Evolutionary conservation across 768 basidiomycete species (phyloP).

Genomic region (Suillus bovinus): DNA sequence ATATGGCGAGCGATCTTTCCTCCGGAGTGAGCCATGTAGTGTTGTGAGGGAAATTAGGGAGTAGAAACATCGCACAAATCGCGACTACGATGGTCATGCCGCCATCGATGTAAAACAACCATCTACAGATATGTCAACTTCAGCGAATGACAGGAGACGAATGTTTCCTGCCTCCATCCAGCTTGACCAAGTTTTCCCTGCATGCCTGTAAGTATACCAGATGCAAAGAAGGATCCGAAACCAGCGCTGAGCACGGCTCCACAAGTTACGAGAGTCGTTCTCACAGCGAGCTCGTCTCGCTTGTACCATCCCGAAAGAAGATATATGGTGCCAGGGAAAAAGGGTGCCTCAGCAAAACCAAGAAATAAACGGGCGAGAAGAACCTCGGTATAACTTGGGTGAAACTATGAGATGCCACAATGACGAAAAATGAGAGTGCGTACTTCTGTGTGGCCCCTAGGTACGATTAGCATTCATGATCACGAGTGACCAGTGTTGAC

Average conservation of each 20-base stretch:
- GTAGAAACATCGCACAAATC: constrained; percentile 52
- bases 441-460: constrained; percentile 37
- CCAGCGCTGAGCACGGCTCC: constrained; percentile 75
- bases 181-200: constrained; percentile 61
- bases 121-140: constrained; percentile 35
- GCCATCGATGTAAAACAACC: constrained; percentile 69
- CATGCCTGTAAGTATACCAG: constrained; percentile 68
- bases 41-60: constrained; percentile 69
- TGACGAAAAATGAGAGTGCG: background rate
- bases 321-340: constrained; percentile 65
- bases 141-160: background rate
- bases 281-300: constrained; percentile 62
- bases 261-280: constrained; percentile 63
- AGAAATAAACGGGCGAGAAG: constrained; percentile 71
- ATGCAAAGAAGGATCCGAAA: constrained; percentile 73
- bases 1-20: constrained; percentile 52
- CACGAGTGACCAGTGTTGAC: constrained; percentile 8
- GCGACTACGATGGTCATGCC: constrained; percentile 51
- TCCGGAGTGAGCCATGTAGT: constrained; percentile 53
- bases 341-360: constrained; percentile 66
- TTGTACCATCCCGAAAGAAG: constrained; percentile 65
- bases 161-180: constrained; percentile 58
- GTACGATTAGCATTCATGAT: constrained; percentile 18
- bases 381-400: constrained; percentile 54
- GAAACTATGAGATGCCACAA: constrained; percentile 15